Conservation (phyloP, 108 stramenopile species). For the Poteriospumella lacustris region DNA sequence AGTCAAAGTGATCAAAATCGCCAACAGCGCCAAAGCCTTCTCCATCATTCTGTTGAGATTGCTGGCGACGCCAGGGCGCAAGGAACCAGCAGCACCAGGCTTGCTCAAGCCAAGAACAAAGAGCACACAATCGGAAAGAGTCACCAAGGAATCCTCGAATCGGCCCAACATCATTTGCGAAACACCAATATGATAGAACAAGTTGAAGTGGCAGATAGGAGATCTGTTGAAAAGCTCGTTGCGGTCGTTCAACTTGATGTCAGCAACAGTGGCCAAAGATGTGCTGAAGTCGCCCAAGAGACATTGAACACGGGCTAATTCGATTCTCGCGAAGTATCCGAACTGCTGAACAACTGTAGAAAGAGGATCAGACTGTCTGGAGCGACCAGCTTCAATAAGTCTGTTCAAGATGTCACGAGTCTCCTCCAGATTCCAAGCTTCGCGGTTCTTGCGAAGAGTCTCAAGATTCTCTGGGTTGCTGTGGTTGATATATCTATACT, state of each 20-base stretch:
- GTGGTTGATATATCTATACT: slow-evolving; percentile 68
- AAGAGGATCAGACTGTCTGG: not conserved
- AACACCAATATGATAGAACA: slow-evolving; percentile 88
- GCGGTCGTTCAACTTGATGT: slow-evolving; percentile 54
- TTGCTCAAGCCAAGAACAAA: not conserved
- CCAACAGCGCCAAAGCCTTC: not conserved
- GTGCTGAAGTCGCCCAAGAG: slow-evolving; percentile 85
- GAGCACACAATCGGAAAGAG: not conserved
- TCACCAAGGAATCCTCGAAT: slow-evolving; percentile 73
- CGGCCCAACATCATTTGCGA: slow-evolving; percentile 83
- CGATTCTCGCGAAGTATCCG: slow-evolving; percentile 85
- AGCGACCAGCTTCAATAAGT: not conserved
- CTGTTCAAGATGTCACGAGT: not conserved
- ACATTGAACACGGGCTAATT: slow-evolving; percentile 85
- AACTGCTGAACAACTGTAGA: slow-evolving; percentile 45
- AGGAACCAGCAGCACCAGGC: slow-evolving; percentile 15
- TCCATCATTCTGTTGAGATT: slow-evolving; percentile 7
- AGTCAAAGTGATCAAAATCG: not conserved
- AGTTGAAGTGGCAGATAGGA: slow-evolving; percentile 72
- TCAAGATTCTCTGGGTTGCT: slow-evolving; percentile 39
- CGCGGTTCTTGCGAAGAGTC: not conserved
- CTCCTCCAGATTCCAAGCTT: not conserved
- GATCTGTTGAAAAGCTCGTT: slow-evolving; percentile 51
- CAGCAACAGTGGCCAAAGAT: slow-evolving; percentile 64
- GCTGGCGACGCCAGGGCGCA: not conserved